Conservation (phyloP, 2,329 filamentous ascomycete genomes). For the Akanthomyces uredinophilus region DNA sequence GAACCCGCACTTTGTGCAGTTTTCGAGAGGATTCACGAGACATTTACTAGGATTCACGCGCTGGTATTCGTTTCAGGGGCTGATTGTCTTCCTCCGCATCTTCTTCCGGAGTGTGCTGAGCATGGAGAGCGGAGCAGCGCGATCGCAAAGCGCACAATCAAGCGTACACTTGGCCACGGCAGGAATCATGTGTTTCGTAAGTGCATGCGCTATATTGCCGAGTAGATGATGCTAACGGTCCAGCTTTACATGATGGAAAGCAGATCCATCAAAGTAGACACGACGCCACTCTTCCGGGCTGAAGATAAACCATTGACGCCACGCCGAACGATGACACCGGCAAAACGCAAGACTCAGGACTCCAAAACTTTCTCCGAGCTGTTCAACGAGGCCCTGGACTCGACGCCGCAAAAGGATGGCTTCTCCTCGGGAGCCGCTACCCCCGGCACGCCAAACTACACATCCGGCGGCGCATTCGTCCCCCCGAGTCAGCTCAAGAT, state of each 20-base stretch:
- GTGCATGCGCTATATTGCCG: slow-evolving; percentile 20
- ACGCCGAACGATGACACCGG: slow-evolving; percentile 22
- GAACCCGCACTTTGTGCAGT: slow-evolving; percentile 62
- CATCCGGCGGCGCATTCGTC: slow-evolving; percentile 8
- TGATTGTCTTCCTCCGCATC: slow-evolving; percentile 52
- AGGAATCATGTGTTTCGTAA: slow-evolving; percentile 48
- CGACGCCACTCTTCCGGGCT: slow-evolving; percentile 46
- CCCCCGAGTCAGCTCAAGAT: slow-evolving; percentile 11
- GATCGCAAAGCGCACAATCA: slow-evolving; percentile 37
- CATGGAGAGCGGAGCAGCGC: slow-evolving; percentile 33
- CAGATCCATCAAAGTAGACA: slow-evolving; percentile 50
- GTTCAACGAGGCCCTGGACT: slow-evolving; percentile 30
- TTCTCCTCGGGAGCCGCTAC: not conserved
- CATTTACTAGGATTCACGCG: slow-evolving; percentile 56
- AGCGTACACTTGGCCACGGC: slow-evolving; percentile 53
- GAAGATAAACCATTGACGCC: slow-evolving; percentile 21
- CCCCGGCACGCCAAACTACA: slow-evolving; percentile 7
- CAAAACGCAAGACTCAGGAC: slow-evolving; percentile 27
- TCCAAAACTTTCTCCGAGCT: slow-evolving; percentile 40
- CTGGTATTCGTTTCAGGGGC: slow-evolving; percentile 62
- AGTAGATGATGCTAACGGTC: slow-evolving; percentile 1
- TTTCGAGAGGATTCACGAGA: slow-evolving; percentile 52
- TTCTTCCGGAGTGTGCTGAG: slow-evolving; percentile 40
- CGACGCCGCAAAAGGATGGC: slow-evolving; percentile 17
- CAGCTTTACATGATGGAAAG: slow-evolving; percentile 42